Conservation (phyloP, 2,329 filamentous ascomycete species). For the Alternaria sp. region DNA sequence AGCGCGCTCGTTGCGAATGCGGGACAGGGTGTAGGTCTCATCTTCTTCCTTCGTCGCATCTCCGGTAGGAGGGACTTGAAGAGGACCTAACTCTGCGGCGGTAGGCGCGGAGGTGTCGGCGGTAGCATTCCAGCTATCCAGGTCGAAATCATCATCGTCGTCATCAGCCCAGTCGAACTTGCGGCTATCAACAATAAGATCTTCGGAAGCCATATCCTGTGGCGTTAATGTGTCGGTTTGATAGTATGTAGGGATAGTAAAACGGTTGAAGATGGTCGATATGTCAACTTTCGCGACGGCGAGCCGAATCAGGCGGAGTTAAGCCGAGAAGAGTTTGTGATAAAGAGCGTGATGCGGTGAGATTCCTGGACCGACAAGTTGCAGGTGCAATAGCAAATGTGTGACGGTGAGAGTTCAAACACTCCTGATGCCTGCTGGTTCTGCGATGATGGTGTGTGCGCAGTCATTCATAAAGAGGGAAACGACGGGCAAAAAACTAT, state of each 20-base stretch:
- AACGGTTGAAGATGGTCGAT: not conserved
- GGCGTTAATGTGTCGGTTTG: not conserved
- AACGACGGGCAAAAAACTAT: not conserved
- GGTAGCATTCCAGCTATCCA: constrained; percentile 22
- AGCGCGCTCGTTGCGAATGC: not conserved
- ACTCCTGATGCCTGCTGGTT: not conserved
- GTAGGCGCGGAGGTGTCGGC: constrained; percentile 22
- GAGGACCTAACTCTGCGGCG: constrained; percentile 12
- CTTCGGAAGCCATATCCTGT: constrained; percentile 12
- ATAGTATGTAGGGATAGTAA: not conserved
- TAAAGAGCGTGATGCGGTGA: not conserved
- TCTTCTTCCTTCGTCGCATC: not conserved
- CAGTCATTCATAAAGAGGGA: constrained; percentile 4
- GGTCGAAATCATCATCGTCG: constrained; percentile 33
- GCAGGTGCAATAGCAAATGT: not conserved
- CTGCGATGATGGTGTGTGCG: not conserved
- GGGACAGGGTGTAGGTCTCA: not conserved
- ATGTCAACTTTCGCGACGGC: not conserved
- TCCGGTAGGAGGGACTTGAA: constrained; percentile 5
- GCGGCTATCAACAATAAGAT: constrained; percentile 1
- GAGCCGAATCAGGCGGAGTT: not conserved
- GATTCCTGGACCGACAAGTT: not conserved
- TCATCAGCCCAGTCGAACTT: constrained; percentile 33
- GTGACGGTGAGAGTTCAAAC: not conserved
- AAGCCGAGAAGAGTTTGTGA: not conserved